Evolutionary conservation across 2,329 filamentous ascomycete species (phyloP).

Genomic region (Colletotrichum paranaense): DNA sequence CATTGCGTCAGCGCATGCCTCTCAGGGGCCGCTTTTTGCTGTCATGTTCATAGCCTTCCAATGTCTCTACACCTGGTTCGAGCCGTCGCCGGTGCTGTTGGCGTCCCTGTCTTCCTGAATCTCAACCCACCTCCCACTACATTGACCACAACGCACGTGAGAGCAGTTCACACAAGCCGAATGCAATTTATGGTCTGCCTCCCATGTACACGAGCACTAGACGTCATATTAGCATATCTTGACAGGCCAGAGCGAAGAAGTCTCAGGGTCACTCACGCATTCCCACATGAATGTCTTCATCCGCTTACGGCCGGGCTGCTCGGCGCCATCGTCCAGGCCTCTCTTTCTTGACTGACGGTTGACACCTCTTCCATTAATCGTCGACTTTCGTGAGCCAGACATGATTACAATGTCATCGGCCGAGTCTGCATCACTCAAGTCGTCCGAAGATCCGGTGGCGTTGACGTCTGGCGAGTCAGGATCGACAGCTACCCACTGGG

Average conservation of each 20-base stretch:
- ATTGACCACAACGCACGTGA: constrained; percentile 19
- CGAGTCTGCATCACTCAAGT: constrained; percentile 17
- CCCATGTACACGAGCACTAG: constrained; percentile 23
- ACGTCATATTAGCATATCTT: not conserved
- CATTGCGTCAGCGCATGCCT: not conserved
- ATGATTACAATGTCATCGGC: constrained; percentile 1
- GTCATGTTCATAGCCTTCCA: not conserved
- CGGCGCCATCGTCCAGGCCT: constrained; percentile 27
- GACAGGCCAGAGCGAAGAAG: not conserved
- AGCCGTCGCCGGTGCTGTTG: not conserved
- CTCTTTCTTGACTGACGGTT: constrained; percentile 18
- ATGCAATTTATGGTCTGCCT: constrained; percentile 1
- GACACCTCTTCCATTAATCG: not conserved
- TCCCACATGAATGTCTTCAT: constrained; percentile 41
- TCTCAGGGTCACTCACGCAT: constrained; percentile 42
- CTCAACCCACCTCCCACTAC: not conserved
- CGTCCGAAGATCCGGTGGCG: not conserved
- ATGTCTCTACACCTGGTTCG: not conserved
- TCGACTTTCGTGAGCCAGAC: not conserved
- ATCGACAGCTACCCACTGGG: constrained; percentile 64
- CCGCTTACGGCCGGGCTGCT: constrained; percentile 33
- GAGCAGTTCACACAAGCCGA: constrained; percentile 14
- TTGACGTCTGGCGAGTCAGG: constrained; percentile 34
- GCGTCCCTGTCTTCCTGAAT: not conserved
- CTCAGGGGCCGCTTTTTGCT: not conserved